These are phyloP conservation scores for Aspergillus egyptiacus DNA, from an alignment of 495 filamentous ascomycete genomes.

Conservation along the genomic window DNA sequence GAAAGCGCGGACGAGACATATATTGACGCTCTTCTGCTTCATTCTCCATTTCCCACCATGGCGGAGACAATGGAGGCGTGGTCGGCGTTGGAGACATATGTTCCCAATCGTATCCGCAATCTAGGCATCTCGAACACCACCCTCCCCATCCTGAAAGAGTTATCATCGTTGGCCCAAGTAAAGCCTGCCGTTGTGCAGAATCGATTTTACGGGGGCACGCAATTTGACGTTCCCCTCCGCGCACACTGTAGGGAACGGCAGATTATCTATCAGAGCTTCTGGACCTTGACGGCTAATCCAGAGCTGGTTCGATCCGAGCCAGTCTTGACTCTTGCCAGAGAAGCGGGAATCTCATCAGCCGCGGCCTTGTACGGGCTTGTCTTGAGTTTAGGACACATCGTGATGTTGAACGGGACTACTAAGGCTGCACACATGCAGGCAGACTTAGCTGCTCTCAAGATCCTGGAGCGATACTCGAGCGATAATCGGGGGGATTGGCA, in stretches of 20 bases:
- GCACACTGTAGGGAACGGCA: slow-evolving; percentile 53
- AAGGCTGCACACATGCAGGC: slow-evolving; percentile 56
- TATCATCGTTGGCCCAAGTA: slow-evolving; percentile 41
- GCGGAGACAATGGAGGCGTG: slow-evolving; percentile 60
- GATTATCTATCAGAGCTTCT: slow-evolving; percentile 70
- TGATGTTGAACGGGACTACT: slow-evolving; percentile 66
- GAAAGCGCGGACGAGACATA: slow-evolving; percentile 45
- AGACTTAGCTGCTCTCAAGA: slow-evolving; percentile 53
- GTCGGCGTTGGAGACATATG: slow-evolving; percentile 55
- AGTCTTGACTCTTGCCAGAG: slow-evolving; percentile 47
- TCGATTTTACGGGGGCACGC: slow-evolving; percentile 55
- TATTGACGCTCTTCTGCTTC: slow-evolving; percentile 67
- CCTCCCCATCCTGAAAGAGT: slow-evolving; percentile 44
- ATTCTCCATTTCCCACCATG: slow-evolving; percentile 57
- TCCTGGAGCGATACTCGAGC: slow-evolving; percentile 43
- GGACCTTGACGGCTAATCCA: slow-evolving; percentile 71
- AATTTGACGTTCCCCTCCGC: slow-evolving; percentile 57
- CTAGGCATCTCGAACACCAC: slow-evolving; percentile 70
- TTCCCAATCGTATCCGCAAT: slow-evolving; percentile 55
- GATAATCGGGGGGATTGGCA: slow-evolving; percentile 42
- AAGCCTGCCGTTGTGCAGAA: slow-evolving; percentile 70
- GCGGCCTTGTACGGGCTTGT: slow-evolving; percentile 65
- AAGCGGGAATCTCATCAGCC: slow-evolving; percentile 39
- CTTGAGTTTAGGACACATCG: slow-evolving; percentile 50
- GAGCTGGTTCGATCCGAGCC: slow-evolving; percentile 45